phyloP scores from a whole-genome alignment of 208 protist species.

The Acanthamoeba lenticulata region DNA sequence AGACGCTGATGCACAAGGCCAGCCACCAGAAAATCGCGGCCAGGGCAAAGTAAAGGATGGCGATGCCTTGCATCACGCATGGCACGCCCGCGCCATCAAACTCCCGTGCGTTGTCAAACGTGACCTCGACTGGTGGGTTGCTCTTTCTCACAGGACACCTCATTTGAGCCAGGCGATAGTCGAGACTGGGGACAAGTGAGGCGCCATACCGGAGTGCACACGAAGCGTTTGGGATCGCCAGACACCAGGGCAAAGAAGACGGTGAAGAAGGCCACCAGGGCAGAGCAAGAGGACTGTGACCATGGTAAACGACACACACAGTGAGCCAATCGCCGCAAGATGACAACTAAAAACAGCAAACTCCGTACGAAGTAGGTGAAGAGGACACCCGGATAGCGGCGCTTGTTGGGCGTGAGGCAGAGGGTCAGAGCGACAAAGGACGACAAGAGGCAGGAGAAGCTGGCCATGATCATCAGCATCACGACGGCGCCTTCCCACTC shows the following conservation, averaged over 20 bases:
- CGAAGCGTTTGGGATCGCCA: not conserved
- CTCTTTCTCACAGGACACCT: not conserved
- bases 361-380: not conserved
- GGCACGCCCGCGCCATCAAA: conserved; percentile 39
- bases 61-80: not conserved
- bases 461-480: not conserved
- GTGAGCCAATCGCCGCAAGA: too few species aligned
- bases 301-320: not conserved
- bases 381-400: not conserved
- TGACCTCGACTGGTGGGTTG: not conserved
- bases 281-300: not conserved
- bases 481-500: not conserved
- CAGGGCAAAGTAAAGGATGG: conserved; percentile 25
- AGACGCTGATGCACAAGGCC: not conserved
- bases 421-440: not conserved
- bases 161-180: not conserved
- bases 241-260: not conserved
- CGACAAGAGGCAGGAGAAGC: not conserved
- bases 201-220: not conserved
- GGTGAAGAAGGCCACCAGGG: not conserved
- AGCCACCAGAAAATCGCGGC: conserved; percentile 11
- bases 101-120: not conserved
- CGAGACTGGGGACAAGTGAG: not conserved
- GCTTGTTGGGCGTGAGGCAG: not conserved
- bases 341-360: too few species aligned